Percentiles rank a stretch among this genome's conserved stretches.
Conservation (phyloP, 2,329 filamentous ascomycete species). For the Aspergillus novoparasiticus region DNA sequence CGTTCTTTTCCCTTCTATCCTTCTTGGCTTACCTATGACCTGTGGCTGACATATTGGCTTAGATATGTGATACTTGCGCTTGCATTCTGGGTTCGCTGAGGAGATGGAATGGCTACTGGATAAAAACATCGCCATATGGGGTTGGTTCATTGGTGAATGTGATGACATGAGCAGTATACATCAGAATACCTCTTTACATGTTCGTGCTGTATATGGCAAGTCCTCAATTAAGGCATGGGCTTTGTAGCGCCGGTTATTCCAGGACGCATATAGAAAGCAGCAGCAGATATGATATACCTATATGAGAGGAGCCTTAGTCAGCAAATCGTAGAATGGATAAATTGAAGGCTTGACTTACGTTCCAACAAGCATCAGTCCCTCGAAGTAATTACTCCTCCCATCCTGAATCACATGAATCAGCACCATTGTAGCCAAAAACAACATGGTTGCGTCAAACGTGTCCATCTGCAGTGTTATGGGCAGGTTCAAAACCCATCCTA, state of each 20-base stretch:
- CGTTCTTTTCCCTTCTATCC: conserved; percentile 13
- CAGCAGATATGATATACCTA: conserved; percentile 20
- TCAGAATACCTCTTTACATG: background rate
- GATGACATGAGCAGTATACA: background rate
- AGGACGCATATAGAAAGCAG: conserved; percentile 20
- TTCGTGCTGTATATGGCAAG: background rate
- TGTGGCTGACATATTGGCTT: background rate
- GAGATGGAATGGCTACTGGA: background rate
- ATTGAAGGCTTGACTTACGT: conserved; percentile 17
- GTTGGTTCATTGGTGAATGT: background rate
- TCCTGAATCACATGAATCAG: conserved; percentile 25
- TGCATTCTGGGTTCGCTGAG: conserved; percentile 17
- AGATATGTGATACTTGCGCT: conserved; percentile 16
- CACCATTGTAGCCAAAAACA: conserved; percentile 23
- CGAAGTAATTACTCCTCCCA: conserved; percentile 24
- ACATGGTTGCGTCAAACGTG: conserved; percentile 21
- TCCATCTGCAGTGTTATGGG: conserved; percentile 19
- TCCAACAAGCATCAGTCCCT: conserved; percentile 24
- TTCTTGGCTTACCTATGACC: background rate
- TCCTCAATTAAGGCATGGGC: background rate
- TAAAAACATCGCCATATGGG: background rate
- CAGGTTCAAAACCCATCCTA: conserved; percentile 16
- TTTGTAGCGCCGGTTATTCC: background rate
- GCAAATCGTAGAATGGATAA: background rate
- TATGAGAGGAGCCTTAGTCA: background rate